Conservation (phyloP, 176 grass and related monocot genomes). For the Guadua angustifolia region DNA sequence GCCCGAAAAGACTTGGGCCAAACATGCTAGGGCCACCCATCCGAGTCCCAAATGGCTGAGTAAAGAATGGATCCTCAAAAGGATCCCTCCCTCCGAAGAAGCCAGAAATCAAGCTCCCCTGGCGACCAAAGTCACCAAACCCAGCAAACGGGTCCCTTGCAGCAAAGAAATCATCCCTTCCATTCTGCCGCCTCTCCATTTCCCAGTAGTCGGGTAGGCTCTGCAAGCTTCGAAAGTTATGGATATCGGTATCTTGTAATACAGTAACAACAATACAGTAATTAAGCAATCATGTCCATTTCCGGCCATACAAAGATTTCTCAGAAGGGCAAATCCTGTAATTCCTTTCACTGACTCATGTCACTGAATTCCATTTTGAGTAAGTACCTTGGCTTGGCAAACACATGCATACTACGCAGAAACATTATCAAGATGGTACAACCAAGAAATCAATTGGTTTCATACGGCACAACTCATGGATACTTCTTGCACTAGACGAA, state of each 20-base stretch:
- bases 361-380: neutral
- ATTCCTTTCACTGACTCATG: neutral
- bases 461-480: neutral
- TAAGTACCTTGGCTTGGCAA: neutral
- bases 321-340: neutral
- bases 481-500: neutral
- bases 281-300: neutral
- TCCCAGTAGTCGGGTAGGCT: neutral
- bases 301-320: neutral
- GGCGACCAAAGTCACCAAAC: constrained; percentile 62
- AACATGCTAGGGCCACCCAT: constrained; percentile 65
- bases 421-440: neutral
- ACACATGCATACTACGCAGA: neutral
- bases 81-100: constrained; percentile 84
- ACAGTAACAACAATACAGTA: neutral
- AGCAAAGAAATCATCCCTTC: constrained; percentile 53
- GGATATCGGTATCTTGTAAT: neutral
- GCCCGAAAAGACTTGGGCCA: constrained; percentile 35
- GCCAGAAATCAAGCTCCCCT: constrained; percentile 53
- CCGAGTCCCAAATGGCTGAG: constrained; percentile 66
- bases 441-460: neutral
- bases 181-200: constrained; percentile 76
- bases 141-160: constrained; percentile 68
- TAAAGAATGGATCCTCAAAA: constrained; percentile 92
- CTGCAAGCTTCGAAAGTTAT: neutral